Evolutionary conservation across 2,329 filamentous ascomycete genomes (phyloP), one percentile per base, ranked within the genome.

Genomic region (Verticillium klebahnii): DNA sequence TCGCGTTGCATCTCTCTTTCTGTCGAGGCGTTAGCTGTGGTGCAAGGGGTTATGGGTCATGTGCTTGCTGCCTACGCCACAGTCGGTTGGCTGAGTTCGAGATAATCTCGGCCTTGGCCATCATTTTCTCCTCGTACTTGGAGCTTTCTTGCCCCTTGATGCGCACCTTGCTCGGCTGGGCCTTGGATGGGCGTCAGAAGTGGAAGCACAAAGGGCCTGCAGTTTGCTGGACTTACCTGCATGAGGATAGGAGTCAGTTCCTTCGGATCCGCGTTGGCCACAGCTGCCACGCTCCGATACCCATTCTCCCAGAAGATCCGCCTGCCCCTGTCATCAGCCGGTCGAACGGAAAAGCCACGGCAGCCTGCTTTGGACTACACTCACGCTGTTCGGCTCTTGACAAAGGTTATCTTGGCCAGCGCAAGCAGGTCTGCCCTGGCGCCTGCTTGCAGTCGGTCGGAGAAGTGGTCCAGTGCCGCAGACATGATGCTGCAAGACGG

Each of bases 281-380:
- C 78, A 3, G 85, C 80, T 39, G 86, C 85, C 32, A 92, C 77
- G 29, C 84, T 88, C 68, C 85, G 88, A 69, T 89, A 89, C 1
- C 90, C 90, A 71, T 89, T 92, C 61, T 93, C 90, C 80, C 89
- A 90, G 64, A 93, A 89, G 6, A 92, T 79, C 15, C 84, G 75
- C 19, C 74, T 76, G 60, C 37, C 52, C 19, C 19, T 19, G 11
- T 52, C 37, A 11, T 52, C n/a, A 52, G 45, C 19, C 3, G 25
- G 45, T 11, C 8, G 19, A 23, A 3, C 5, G 8, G 2, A 6
- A 11, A 52, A 23, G 12, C 11, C 19, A 8, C 8, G 1, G 45
- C 15, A n/a, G 3, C 19, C 8, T 11, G 45, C 45, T 11, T 23
- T 39, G 14, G 37, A 70, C 23, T 45, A 7, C 32, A 70, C 79